Percentiles rank a stretch among this genome's conserved stretches.
Evolutionary conservation across 768 basidiomycete species (phyloP).

Genomic region (Naganishia vishniacii): DNA sequence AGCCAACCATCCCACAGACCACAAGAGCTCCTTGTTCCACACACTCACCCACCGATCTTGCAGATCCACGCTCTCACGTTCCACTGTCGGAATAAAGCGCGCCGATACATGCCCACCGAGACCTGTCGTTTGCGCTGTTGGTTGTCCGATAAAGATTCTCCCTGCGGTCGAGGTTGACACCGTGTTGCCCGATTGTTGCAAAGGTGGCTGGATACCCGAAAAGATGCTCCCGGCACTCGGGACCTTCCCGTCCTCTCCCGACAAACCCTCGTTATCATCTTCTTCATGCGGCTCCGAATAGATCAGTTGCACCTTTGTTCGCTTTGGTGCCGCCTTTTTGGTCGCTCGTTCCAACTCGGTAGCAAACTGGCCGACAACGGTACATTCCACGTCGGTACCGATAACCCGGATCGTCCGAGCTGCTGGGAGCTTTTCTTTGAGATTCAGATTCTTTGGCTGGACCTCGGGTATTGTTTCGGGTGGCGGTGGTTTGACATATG

Average conservation of each 20-base stretch:
- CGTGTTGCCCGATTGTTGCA: background rate
- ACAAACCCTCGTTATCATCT: constrained; percentile 32
- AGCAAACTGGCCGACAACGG: constrained; percentile 43
- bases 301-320: constrained; percentile 72
- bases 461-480: constrained; percentile 34
- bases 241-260: constrained; percentile 71
- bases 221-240: constrained; percentile 69
- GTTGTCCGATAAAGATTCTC: constrained; percentile 84
- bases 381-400: constrained; percentile 47
- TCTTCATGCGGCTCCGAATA: constrained; percentile 52
- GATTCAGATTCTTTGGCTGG: constrained; percentile 44
- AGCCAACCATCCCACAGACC: constrained; percentile 73
- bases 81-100: constrained; percentile 90
- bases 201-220: constrained; percentile 66
- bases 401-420: constrained; percentile 44
- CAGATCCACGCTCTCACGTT: constrained; percentile 85
- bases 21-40: constrained; percentile 87
- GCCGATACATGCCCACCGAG: constrained; percentile 65
- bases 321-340: constrained; percentile 82
- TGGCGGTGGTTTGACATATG: too few relatives aligned
- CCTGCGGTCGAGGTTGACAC: constrained; percentile 59
- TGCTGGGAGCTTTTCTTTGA: constrained; percentile 37
- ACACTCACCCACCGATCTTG: constrained; percentile 61
- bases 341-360: constrained; percentile 78
- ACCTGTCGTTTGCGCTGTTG: constrained; percentile 88